Percentiles rank a stretch among this genome's conserved stretches.
These are phyloP conservation scores for Diaporthe velutina DNA, from an alignment of 2,329 filamentous ascomycete species.

Conservation along the genomic window DNA sequence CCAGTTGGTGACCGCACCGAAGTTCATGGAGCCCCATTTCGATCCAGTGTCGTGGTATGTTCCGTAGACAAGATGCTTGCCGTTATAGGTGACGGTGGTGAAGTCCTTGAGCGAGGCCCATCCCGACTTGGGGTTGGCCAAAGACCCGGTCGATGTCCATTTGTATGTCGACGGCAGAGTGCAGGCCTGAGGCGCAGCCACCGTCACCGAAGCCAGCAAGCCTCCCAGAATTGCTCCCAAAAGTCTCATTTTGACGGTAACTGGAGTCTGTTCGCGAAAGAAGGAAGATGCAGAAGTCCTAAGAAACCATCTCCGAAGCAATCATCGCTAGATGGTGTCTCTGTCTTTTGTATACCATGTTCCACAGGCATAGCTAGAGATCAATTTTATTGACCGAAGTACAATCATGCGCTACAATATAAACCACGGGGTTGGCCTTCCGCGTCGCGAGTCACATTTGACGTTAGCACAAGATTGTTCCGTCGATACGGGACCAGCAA, in stretches of 20 bases:
- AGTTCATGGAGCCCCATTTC: slow-evolving; percentile 70
- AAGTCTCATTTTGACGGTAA: slow-evolving; percentile 2
- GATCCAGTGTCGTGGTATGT: slow-evolving; percentile 58
- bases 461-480: background rate
- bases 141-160: slow-evolving; percentile 65
- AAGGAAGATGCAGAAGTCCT: background rate
- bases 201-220: slow-evolving; percentile 6
- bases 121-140: slow-evolving; percentile 65
- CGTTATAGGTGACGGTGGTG: slow-evolving; percentile 66
- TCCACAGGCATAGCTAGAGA: background rate
- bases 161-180: slow-evolving; percentile 66
- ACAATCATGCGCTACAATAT: background rate
- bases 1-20: slow-evolving; percentile 67
- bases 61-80: slow-evolving; percentile 72
- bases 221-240: background rate
- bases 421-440: slow-evolving; percentile 1
- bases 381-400: background rate
- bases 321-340: background rate
- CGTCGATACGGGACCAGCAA: slow-evolving; percentile 18
- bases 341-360: slow-evolving; percentile 6
- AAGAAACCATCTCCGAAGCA: no score
- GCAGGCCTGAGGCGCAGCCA: slow-evolving; percentile 50
- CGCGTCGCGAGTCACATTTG: slow-evolving; percentile 10
- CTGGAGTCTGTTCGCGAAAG: background rate
- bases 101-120: slow-evolving; percentile 75